A percentile compares a stretch with the other conserved stretches of the same genome.
Evolutionary conservation across 345 rosid species (phyloP).

Genomic region (Chamaenerion angustifolium): DNA sequence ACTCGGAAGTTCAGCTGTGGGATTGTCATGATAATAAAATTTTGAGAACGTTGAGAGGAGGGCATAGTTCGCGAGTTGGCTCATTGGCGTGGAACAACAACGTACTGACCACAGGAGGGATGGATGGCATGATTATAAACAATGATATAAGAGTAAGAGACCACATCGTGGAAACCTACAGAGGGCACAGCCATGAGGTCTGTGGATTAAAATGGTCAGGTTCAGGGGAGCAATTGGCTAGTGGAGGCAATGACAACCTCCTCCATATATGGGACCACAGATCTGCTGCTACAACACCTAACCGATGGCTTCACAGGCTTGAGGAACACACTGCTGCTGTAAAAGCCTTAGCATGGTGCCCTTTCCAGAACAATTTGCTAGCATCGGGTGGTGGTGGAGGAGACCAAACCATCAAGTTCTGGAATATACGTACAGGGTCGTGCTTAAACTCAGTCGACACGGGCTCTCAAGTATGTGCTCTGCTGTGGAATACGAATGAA

Average conservation of each 20-base stretch:
- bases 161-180: constrained; percentile 19
- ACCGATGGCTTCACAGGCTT: constrained; percentile 32
- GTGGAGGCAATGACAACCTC: constrained; percentile 34
- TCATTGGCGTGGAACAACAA: constrained; percentile 34
- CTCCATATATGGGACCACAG: constrained; percentile 29
- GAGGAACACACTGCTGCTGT: constrained; percentile 16
- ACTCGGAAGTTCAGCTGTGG: constrained; percentile 41
- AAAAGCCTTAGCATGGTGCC: constrained; percentile 7
- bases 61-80: constrained; percentile 22
- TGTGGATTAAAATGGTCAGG: constrained; percentile 36
- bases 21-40: constrained; percentile 23
- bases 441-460: constrained; percentile 1
- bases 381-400: constrained; percentile 2
- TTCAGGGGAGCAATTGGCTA: constrained; percentile 30
- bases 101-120: constrained; percentile 30
- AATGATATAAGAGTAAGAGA: constrained; percentile 24
- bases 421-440: neutral
- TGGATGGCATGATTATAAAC: constrained; percentile 24
- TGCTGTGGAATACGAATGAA: constrained; percentile 1
- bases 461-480: constrained; percentile 2
- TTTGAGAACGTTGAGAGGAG: constrained; percentile 19
- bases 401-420: constrained; percentile 4
- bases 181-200: constrained; percentile 26
- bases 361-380: constrained; percentile 3
- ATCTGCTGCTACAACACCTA: constrained; percentile 13